phyloP scores from a whole-genome alignment of 768 basidiomycete species.

The Cystofilobasidium bisporidii region DNA sequence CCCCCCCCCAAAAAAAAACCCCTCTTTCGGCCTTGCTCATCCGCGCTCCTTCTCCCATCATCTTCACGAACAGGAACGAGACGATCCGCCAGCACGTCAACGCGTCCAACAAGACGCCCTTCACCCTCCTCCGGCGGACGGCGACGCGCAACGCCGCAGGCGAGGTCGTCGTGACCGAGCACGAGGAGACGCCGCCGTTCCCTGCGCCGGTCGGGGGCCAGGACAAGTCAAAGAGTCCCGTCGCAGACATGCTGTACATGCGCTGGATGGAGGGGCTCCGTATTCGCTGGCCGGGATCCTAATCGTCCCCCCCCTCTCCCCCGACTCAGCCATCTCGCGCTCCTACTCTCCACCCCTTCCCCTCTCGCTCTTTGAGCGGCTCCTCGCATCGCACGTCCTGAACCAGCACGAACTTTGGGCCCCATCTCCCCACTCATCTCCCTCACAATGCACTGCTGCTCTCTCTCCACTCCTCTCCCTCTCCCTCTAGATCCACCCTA shows the following conservation, averaged over 20 bases:
- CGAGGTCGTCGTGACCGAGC: conserved; percentile 13
- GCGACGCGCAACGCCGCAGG: neutral
- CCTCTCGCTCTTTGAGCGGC: neutral
- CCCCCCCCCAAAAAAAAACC: too few species aligned
- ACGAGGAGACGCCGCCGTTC: neutral
- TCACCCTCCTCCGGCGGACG: conserved; percentile 20
- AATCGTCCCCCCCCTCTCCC: neutral
- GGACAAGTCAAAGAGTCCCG: conserved; percentile 11
- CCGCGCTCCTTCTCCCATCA: neutral
- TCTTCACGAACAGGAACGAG: conserved; percentile 24
- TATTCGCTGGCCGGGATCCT: conserved; percentile 23
- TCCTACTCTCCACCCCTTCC: neutral
- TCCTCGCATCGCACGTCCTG: too few species aligned
- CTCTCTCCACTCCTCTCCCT: too few species aligned
- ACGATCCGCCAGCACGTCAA: conserved; percentile 21
- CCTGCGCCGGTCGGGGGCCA: neutral
- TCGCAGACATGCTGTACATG: conserved; percentile 26
- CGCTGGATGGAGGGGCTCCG: conserved; percentile 27
- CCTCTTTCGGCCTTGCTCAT: too few species aligned
- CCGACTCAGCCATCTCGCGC: neutral
- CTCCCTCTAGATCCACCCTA: too few species aligned
- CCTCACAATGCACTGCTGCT: too few species aligned
- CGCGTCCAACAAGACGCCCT: neutral
- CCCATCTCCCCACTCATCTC: neutral
- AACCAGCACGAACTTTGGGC: too few species aligned